Base-by-base conservation (phyloP, 2,329 filamentous ascomycete species). In the Trichoderma sp. region DNA sequence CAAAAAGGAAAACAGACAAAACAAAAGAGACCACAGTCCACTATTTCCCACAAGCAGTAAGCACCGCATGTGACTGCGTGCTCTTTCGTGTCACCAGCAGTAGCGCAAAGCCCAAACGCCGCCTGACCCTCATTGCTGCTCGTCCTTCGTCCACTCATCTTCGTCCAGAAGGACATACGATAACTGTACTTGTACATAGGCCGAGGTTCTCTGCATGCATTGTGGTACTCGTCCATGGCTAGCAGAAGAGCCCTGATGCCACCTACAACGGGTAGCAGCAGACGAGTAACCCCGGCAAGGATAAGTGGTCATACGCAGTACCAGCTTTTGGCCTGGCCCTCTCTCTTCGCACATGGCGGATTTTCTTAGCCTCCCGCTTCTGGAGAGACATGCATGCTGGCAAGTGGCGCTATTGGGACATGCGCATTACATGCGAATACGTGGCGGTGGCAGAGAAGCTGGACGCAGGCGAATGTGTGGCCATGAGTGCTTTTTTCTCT, bases 21-120 rank as follows among this genome's bases (percentile, higher is more conserved):
- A 21, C 29, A 21, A n/a, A 35, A 21, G 8, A 7, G 41, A n/a
- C 16, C 41, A 12, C 24, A 63, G 60, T 63, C 73, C 66, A 41
- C 66, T 71, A 56, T 63, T 75, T 75, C 31, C 66, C 38, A 24
- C 65, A 75, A 75, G 45, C 65, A 75, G 73, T 75, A 75, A 75
- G 73, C 73, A 75, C 66, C 66, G 59, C 73, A 71, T 71, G 65
- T 75, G 73, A 69, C 59, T 69, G 35, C 41, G 65, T 63, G 64
- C 65, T 68, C 62, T 74, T 66, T 67, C 65, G 73, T 75, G 73
- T 75, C 73, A 69, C 59, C 73, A 71, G 73, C 66, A 75, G 66
- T 69, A 69, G 73, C 73, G 65, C 66, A 29, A 29, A 24, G 65
- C 59, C 73, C 59, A 71, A 75, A 71, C 64, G 59, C 66, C 73